These are phyloP conservation scores for Apiotrichum gamsii DNA, from an alignment of 1,284 basidiomycete species.

Conservation along the genomic window DNA sequence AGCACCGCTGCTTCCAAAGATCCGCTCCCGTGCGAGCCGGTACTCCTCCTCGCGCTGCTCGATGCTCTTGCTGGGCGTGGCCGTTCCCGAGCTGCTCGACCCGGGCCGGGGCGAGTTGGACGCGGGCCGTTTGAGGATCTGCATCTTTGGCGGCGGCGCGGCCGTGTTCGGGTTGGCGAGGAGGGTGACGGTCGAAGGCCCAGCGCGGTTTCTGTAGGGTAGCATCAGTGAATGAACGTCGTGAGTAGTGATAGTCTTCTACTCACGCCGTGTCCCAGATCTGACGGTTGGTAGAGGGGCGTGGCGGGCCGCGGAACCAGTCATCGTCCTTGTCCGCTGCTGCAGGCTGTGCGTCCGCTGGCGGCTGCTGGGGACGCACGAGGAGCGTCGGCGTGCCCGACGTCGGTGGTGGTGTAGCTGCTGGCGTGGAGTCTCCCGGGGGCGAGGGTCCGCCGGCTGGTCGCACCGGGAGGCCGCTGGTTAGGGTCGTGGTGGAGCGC, in stretches of 20 bases:
- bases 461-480: too few species aligned
- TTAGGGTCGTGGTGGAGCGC: too few species aligned
- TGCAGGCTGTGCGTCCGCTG: too few species aligned
- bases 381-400: background rate
- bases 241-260: too few species aligned
- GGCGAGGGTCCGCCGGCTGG: too few species aligned
- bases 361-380: background rate
- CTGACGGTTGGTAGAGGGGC: slow-evolving; percentile 12
- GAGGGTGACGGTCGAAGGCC: background rate
- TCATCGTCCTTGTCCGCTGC: slow-evolving; percentile 9
- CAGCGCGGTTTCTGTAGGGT: slow-evolving; percentile 11
- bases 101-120: too few species aligned
- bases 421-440: too few species aligned
- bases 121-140: slow-evolving; percentile 16
- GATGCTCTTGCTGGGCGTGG: slow-evolving; percentile 13
- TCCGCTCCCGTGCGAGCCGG: slow-evolving; percentile 18
- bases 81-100: slow-evolving; percentile 5
- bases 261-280: slow-evolving; percentile 24
- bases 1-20: slow-evolving; percentile 9
- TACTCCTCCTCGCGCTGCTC: slow-evolving; percentile 22
- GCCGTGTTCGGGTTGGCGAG: background rate
- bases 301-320: slow-evolving; percentile 14
- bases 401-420: too few species aligned
- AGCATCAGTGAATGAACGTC: background rate
- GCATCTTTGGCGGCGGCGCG: slow-evolving; percentile 15